Conservation (phyloP, 768 basidiomycete genomes). For the Amanita muscaria region DNA sequence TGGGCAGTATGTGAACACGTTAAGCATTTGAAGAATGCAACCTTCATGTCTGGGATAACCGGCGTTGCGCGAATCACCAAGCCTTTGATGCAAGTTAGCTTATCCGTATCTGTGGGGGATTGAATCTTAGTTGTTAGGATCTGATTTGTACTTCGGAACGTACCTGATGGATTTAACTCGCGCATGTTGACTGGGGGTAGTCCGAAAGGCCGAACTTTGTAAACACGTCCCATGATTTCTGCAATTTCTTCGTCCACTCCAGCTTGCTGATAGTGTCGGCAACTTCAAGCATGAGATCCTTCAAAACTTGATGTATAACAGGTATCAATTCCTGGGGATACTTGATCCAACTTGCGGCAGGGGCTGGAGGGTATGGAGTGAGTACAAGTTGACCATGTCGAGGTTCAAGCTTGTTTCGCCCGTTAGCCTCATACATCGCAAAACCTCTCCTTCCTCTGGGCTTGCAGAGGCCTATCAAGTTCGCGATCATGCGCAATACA, state of each 20-base stretch:
- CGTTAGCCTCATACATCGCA: slow-evolving; percentile 81
- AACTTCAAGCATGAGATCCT: slow-evolving; percentile 78
- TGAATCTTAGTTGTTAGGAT: slow-evolving; percentile 1
- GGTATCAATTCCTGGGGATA: slow-evolving; percentile 98
- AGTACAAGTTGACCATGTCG: slow-evolving; percentile 76
- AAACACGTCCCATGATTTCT: slow-evolving; percentile 80
- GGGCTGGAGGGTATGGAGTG: slow-evolving; percentile 83
- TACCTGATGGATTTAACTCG: slow-evolving; percentile 87
- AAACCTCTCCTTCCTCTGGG: slow-evolving; percentile 60
- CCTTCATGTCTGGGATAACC: slow-evolving; percentile 98
- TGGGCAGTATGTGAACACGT: slow-evolving; percentile 96
- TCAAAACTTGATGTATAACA: slow-evolving; percentile 93
- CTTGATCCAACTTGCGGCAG: slow-evolving; percentile 80
- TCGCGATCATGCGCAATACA: slow-evolving; percentile 64
- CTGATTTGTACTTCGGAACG: slow-evolving; percentile 11
- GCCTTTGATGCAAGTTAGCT: slow-evolving; percentile 92
- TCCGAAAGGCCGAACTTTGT: slow-evolving; percentile 91
- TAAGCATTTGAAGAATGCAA: slow-evolving; percentile 95
- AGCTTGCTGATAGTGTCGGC: slow-evolving; percentile 68
- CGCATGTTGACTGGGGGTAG: slow-evolving; percentile 85
- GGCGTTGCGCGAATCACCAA: slow-evolving; percentile 96
- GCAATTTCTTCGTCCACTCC: slow-evolving; percentile 76
- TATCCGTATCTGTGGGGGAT: slow-evolving; percentile 89
- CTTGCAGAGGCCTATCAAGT: slow-evolving; percentile 42
- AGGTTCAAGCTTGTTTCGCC: slow-evolving; percentile 92